These are phyloP conservation scores for Scheffersomyces coipomensis DNA, from an alignment of 805 yeast genomes.

Conservation along the genomic window DNA sequence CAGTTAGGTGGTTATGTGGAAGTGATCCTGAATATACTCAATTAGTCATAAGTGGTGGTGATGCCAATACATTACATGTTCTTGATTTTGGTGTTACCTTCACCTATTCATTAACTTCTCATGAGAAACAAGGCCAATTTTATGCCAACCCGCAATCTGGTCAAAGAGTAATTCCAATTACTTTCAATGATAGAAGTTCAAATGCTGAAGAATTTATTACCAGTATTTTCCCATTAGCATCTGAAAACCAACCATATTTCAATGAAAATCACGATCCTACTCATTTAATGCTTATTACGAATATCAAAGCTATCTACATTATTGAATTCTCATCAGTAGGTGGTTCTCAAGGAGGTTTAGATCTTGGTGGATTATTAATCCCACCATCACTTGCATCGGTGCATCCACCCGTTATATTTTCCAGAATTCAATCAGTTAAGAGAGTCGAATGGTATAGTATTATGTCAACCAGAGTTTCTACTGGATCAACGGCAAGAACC, in stretches of 20 bases:
- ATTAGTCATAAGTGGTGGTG: conserved; percentile 69
- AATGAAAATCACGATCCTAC: conserved; percentile 78
- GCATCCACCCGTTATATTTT: conserved; percentile 64
- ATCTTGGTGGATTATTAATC: conserved; percentile 40
- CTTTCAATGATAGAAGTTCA: conserved; percentile 17
- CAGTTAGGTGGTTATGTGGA: conserved; percentile 75
- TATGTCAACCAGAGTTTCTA: conserved; percentile 38
- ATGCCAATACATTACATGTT: conserved; percentile 42
- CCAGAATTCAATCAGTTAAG: conserved; percentile 52
- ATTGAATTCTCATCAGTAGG: conserved; percentile 47
- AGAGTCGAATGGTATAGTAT: conserved; percentile 78
- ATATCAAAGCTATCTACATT: conserved; percentile 65
- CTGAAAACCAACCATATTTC: conserved; percentile 65
- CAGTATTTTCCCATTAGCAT: conserved; percentile 28
- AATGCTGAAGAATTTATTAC: conserved; percentile 23
- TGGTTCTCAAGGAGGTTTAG: conserved; percentile 15
- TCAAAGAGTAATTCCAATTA: conserved; percentile 25
- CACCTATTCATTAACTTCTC: conserved; percentile 75
- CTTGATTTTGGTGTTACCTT: conserved; percentile 82
- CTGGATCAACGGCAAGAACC: conserved; percentile 39
- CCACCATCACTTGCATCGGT: conserved; percentile 83
- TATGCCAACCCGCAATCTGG: conserved; percentile 61
- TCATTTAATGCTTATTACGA: conserved; percentile 55
- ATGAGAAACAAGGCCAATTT: conserved; percentile 76
- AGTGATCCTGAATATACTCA: conserved; percentile 79